Evolutionary conservation across 2,329 filamentous ascomycete species (phyloP).

Genomic region (Cladophialophora psammophila): DNA sequence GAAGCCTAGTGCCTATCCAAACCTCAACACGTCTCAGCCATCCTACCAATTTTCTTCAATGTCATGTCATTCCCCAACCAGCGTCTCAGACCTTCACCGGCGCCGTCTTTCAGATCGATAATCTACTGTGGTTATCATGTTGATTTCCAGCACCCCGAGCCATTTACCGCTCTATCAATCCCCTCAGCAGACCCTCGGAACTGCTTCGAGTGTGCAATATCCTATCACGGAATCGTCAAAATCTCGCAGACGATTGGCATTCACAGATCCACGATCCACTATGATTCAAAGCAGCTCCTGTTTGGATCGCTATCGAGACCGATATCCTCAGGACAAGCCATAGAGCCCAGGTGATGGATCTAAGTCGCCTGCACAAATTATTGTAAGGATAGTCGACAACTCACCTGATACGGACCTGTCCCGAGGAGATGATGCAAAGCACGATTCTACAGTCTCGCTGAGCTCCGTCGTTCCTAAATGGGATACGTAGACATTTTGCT

Average conservation of each 20-base stretch:
- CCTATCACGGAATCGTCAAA: neutral
- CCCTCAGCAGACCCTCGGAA: neutral
- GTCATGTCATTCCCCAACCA: neutral
- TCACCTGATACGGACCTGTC: neutral
- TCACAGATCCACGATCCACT: neutral
- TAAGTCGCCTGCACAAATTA: neutral
- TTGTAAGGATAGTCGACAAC: neutral
- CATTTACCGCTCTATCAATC: neutral
- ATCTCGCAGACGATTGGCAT: neutral
- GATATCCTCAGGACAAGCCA: neutral
- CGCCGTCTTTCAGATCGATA: neutral
- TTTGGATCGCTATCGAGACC: neutral
- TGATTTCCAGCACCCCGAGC: neutral
- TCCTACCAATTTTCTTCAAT: neutral
- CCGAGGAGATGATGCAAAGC: neutral
- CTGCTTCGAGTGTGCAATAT: conserved; percentile 9
- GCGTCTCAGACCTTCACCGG: neutral
- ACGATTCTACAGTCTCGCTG: neutral
- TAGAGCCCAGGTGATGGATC: neutral
- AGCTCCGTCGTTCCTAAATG: neutral
- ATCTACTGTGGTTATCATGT: neutral
- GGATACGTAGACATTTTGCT: neutral
- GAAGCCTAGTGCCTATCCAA: too few relatives aligned
- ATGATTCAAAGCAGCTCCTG: conserved; percentile 3
- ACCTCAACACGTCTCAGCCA: too few relatives aligned